phyloP scores from a whole-genome alignment of 208 protist species.

The Acanthamoeba castellanii region DNA sequence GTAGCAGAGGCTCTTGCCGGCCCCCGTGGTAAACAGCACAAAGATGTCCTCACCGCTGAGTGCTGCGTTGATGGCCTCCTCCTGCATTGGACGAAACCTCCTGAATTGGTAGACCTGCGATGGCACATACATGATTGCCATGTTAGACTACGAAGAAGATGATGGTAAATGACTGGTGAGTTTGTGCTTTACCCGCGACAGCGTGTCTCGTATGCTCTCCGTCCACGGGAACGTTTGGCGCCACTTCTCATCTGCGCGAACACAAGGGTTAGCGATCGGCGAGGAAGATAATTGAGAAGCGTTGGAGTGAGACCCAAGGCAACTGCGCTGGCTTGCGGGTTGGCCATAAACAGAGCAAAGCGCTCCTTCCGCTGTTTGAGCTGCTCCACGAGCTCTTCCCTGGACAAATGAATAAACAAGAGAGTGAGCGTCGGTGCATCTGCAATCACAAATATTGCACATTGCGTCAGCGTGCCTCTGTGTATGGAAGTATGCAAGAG shows the following conservation, averaged over 20 bases:
- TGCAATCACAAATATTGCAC: no score
- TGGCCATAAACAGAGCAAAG: no score
- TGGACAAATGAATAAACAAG: no score
- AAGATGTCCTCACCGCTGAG: conserved; percentile 78
- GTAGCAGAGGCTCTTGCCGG: conserved; percentile 86
- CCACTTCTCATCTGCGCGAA: neutral
- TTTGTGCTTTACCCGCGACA: neutral
- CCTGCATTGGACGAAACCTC: conserved; percentile 15
- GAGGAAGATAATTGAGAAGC: no score
- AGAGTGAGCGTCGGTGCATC: no score
- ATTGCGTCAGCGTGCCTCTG: no score
- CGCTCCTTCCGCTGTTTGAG: no score
- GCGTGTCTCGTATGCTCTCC: neutral
- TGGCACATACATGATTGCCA: neutral
- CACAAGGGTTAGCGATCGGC: neutral
- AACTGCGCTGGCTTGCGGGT: no score
- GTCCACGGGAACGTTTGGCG: neutral
- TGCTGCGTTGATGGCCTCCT: conserved; percentile 65
- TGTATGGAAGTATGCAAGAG: no score
- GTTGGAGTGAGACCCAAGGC: no score
- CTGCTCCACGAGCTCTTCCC: no score
- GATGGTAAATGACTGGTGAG: neutral
- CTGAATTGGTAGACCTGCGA: neutral
- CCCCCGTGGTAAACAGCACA: conserved; percentile 83
- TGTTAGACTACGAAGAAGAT: neutral